These are phyloP conservation scores for Boletus eberwhitei DNA, from an alignment of 768 basidiomycete genomes.

Conservation along the genomic window DNA sequence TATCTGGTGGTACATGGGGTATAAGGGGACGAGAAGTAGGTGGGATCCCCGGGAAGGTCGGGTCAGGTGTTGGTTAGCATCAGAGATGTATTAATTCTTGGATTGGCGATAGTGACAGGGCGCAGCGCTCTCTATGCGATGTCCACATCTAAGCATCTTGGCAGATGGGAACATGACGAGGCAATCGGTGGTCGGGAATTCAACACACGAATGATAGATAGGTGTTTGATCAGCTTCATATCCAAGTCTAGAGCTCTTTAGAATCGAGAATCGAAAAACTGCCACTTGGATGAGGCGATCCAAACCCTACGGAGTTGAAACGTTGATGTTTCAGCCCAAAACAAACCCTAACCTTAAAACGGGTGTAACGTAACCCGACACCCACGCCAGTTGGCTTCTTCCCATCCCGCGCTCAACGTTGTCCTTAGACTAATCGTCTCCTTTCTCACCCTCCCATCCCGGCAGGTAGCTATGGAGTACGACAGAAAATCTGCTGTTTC, in stretches of 20 bases:
- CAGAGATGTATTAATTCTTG: not conserved
- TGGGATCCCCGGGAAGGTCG: not conserved
- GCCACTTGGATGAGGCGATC: no score
- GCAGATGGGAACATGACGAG: not conserved
- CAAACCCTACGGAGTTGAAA: not conserved
- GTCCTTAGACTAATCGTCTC: not conserved
- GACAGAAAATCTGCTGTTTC: constrained; percentile 79
- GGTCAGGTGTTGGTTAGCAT: not conserved
- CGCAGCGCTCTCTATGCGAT: not conserved
- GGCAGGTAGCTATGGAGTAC: constrained; percentile 52
- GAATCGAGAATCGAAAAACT: not conserved
- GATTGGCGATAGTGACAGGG: not conserved
- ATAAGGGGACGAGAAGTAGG: not conserved
- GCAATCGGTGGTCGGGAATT: no score
- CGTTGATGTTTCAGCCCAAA: constrained; percentile 3
- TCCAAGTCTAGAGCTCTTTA: not conserved
- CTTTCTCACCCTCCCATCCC: not conserved
- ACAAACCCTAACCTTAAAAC: constrained; percentile 27
- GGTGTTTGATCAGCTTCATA: not conserved
- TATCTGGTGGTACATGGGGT: not conserved
- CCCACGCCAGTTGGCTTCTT: not conserved
- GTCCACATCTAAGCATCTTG: not conserved
- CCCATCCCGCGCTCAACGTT: constrained; percentile 8
- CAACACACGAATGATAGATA: not conserved
- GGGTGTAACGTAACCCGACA: not conserved